Base-by-base conservation (phyloP, 2,329 filamentous ascomycete genomes). In the Nannizziopsis barbatae region DNA sequence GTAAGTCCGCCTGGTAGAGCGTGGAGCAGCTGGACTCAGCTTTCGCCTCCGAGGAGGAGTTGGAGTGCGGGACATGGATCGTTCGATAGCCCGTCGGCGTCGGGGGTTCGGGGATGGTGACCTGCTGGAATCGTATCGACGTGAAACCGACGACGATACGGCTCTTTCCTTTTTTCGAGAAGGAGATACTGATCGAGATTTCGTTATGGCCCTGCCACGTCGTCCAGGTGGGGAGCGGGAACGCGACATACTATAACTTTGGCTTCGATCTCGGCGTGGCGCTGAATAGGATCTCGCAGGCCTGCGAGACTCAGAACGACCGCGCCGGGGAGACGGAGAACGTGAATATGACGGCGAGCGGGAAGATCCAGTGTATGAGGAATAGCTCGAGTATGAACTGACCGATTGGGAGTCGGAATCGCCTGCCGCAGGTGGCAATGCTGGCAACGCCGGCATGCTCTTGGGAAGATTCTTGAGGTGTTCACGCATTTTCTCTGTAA, bases 401-500 rank as follows among this genome's bases (percentile, higher is more conserved):
- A 71, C 71, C 5, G 73, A 86, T 40, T 85, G 83, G 0, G 81
- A 81, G 52, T 83, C 80, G 0, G 81, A 82, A 42, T 79, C 74
- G 27, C 68, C 66, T 31, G 72, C 71, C 33, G 39, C 42, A 7
- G 72, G 71, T 17, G 79, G 73, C 1, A 85, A 71, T 1, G 86
- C 80, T 5, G 85, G 84, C 18, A 85, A 71, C 1, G 84, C 76
- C 2, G 89, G 88, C n/a, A n/a, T n/a, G n/a, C n/a, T n/a, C 62
- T 93, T 92, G 10, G 89, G 89, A 67, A 93, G 79, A 61, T 88
- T 95, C 64, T 89, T 84, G 49, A 98, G 75, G 62, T 83, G 81
- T 60, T 93, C 86, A 65, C 92, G 82, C 87, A 95, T 94, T 56
- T 88, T 85, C 63, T 98, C 92, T 1, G 92, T 98, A 53, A 98